Conservation (phyloP, 768 basidiomycete species). For the Leccinum longicurvipes region DNA sequence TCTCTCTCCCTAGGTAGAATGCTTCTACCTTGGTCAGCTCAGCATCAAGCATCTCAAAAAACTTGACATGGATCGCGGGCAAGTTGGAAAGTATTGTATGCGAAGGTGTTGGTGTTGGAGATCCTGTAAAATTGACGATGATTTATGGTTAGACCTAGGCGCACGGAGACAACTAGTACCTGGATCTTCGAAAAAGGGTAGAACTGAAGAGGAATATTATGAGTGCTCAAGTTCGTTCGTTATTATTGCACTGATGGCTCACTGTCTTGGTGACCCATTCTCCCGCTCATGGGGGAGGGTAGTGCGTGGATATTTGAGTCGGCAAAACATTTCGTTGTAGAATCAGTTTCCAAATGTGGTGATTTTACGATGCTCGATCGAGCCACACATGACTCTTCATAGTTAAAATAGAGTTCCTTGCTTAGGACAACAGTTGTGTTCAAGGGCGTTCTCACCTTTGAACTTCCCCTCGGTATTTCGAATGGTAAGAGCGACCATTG, state of each 20-base stretch:
- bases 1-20: conserved; percentile 76
- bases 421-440: neutral
- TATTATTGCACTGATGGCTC: neutral
- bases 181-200: conserved; percentile 3
- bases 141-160: neutral
- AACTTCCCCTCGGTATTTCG: conserved; percentile 1
- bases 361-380: neutral
- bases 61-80: conserved; percentile 58
- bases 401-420: neutral
- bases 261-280: conserved; percentile 10
- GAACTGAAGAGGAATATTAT: neutral
- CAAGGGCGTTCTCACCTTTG: conserved; percentile 7
- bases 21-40: conserved; percentile 83
- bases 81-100: conserved; percentile 52
- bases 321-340: neutral
- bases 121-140: conserved; percentile 6
- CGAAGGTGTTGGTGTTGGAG: conserved; percentile 34
- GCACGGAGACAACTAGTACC: conserved; percentile 6
- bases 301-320: neutral
- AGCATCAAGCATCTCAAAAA: conserved; percentile 72
- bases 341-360: neutral
- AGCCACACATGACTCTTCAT: conserved; percentile 4
- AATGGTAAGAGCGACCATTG: neutral
- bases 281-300: neutral
- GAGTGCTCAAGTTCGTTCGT: neutral